A percentile compares a stretch with the other conserved stretches of the same genome.
phyloP scores from a whole-genome alignment of 768 basidiomycete genomes.

The Dacryopinax primogenitus region DNA sequence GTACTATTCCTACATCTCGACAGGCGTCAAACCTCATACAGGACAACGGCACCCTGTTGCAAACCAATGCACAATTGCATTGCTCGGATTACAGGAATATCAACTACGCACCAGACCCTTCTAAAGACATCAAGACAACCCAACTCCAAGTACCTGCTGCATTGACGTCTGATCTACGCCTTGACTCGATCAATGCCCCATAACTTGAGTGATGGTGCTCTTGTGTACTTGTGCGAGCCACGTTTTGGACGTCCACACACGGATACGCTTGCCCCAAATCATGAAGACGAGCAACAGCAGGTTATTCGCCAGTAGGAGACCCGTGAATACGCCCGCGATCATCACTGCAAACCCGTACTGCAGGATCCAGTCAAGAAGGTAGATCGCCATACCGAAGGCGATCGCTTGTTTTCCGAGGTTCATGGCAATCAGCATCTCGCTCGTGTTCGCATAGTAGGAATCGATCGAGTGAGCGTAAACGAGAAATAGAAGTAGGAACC shows the following conservation, averaged over 20 bases:
- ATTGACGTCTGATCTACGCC: background rate
- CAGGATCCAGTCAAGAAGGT: constrained; percentile 12
- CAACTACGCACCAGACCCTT: too few species aligned
- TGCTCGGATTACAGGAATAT: too few species aligned
- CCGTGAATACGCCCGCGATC: constrained; percentile 11
- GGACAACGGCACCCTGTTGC: too few species aligned
- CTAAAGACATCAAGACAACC: too few species aligned
- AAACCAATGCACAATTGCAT: too few species aligned
- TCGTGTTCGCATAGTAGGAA: constrained; percentile 11
- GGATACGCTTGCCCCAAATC: constrained; percentile 10
- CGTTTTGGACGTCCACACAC: constrained; percentile 6
- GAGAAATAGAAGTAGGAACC: constrained; percentile 11
- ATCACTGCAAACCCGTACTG: constrained; percentile 12
- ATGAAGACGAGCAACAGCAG: constrained; percentile 10
- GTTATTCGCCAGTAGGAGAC: constrained; percentile 10
- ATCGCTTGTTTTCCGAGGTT: constrained; percentile 13
- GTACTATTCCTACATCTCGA: too few species aligned
- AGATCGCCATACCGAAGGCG: constrained; percentile 13
- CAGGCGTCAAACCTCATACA: too few species aligned
- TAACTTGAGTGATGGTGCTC: background rate
- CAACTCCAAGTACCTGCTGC: too few species aligned
- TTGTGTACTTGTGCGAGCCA: constrained; percentile 5
- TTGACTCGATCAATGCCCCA: background rate
- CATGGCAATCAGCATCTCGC: constrained; percentile 11
- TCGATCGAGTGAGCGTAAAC: constrained; percentile 11